Evolutionary conservation across 2,329 filamentous ascomycete species (phyloP).

Genomic region (Venturia pyrina): DNA sequence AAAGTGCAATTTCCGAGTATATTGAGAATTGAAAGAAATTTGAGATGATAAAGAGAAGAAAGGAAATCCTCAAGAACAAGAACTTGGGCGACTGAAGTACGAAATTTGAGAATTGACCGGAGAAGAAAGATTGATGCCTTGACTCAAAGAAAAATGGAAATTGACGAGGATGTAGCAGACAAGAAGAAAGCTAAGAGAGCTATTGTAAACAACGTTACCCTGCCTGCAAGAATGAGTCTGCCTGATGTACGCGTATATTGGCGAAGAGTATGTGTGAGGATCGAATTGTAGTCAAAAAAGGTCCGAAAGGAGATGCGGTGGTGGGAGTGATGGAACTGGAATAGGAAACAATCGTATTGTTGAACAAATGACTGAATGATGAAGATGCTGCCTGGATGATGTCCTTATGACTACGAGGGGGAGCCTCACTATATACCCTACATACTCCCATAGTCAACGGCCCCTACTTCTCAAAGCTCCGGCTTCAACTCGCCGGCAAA

Average conservation of each 20-base stretch:
- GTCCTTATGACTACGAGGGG: not conserved
- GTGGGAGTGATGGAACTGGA: not conserved
- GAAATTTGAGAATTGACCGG: constrained; percentile 9
- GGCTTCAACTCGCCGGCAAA: not conserved
- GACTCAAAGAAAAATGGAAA: not conserved
- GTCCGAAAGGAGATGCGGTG: not conserved
- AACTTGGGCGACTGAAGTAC: constrained; percentile 6
- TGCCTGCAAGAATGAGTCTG: constrained; percentile 5
- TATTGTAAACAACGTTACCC: constrained; percentile 3
- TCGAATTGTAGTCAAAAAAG: not conserved
- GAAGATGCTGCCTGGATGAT: not conserved
- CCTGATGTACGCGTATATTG: constrained; percentile 3
- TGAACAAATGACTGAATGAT: not conserved
- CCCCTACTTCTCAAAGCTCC: not conserved
- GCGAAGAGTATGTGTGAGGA: not conserved
- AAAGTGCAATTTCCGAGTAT: not conserved
- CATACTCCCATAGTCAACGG: not conserved
- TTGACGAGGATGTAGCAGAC: not conserved
- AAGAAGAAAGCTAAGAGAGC: not conserved
- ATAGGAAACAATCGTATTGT: not conserved
- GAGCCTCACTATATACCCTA: not conserved
- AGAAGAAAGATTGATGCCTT: constrained; percentile 7
- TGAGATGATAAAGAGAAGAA: not conserved
- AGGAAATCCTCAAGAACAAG: not conserved
- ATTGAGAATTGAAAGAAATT: not conserved